These are phyloP conservation scores for Beauveria caledonica DNA, from an alignment of 2,329 filamentous ascomycete genomes.

Conservation along the genomic window DNA sequence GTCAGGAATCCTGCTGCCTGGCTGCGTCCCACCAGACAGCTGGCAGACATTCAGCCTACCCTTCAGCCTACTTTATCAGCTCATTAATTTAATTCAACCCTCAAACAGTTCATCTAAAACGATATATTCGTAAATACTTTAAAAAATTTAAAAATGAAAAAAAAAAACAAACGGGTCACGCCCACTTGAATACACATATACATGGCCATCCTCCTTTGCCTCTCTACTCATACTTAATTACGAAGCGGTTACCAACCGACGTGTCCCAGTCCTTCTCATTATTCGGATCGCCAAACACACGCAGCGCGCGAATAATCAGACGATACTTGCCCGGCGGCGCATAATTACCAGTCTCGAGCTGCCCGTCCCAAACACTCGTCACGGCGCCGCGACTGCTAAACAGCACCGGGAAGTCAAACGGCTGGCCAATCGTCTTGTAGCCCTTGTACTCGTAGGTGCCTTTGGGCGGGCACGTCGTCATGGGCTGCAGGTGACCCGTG, in stretches of 20 bases:
- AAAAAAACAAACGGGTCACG: neutral
- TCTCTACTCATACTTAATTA: slow-evolving; percentile 31
- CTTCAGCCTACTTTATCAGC: too few relatives aligned
- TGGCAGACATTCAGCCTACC: neutral
- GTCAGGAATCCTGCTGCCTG: slow-evolving; percentile 15
- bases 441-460: slow-evolving; percentile 27
- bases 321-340: slow-evolving; percentile 42
- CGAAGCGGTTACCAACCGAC: slow-evolving; percentile 32
- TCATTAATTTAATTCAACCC: too few relatives aligned
- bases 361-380: slow-evolving; percentile 35
- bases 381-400: slow-evolving; percentile 21
- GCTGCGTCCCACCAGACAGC: neutral
- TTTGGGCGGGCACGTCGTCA: slow-evolving; percentile 22
- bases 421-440: slow-evolving; percentile 33
- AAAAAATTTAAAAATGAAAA: neutral
- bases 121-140: neutral
- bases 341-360: slow-evolving; percentile 37
- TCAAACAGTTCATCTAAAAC: neutral
- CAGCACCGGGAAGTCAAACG: slow-evolving; percentile 33
- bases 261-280: slow-evolving; percentile 39
- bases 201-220: neutral
- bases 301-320: slow-evolving; percentile 39
- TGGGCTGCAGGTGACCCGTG: slow-evolving; percentile 36
- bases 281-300: slow-evolving; percentile 40
- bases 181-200: neutral